Conservation (phyloP, 2,329 filamentous ascomycete species). For the Paradendryphiella salina region DNA sequence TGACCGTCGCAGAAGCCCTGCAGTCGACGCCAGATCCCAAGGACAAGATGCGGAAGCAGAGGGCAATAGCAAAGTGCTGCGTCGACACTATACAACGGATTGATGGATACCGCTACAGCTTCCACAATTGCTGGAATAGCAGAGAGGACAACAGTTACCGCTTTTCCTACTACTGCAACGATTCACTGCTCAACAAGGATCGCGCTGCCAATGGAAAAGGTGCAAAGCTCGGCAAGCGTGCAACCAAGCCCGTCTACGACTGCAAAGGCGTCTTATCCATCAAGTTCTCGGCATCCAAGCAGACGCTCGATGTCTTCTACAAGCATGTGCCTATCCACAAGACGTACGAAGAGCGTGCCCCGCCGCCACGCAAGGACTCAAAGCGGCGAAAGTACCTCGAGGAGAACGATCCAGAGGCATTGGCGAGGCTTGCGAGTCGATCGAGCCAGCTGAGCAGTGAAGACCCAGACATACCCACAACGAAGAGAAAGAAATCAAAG, state of each 20-base stretch:
- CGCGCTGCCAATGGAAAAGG: conserved; percentile 52
- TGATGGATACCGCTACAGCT: conserved; percentile 55
- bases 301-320: conserved; percentile 52
- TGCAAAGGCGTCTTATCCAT: conserved; percentile 54
- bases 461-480: conserved; percentile 22
- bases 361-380: conserved; percentile 48
- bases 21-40: conserved; percentile 43
- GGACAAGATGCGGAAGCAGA: conserved; percentile 51
- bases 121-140: conserved; percentile 56
- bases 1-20: conserved; percentile 45
- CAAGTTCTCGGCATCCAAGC: conserved; percentile 52
- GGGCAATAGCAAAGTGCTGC: conserved; percentile 53
- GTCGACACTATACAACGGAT: conserved; percentile 50
- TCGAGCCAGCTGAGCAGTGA: conserved; percentile 27
- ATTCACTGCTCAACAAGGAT: conserved; percentile 56
- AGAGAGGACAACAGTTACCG: conserved; percentile 52
- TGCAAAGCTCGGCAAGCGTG: conserved; percentile 43
- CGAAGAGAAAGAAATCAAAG: conserved; percentile 35
- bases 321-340: conserved; percentile 53
- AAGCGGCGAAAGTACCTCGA: conserved; percentile 44
- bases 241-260: conserved; percentile 54
- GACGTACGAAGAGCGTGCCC: conserved; percentile 52
- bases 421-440: conserved; percentile 31
- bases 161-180: conserved; percentile 56
- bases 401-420: conserved; percentile 41